Evolutionary conservation across 805 yeast genomes (phyloP), one percentile per base, ranked within the genome.

Genomic region (Myxozyma kluyveri): DNA sequence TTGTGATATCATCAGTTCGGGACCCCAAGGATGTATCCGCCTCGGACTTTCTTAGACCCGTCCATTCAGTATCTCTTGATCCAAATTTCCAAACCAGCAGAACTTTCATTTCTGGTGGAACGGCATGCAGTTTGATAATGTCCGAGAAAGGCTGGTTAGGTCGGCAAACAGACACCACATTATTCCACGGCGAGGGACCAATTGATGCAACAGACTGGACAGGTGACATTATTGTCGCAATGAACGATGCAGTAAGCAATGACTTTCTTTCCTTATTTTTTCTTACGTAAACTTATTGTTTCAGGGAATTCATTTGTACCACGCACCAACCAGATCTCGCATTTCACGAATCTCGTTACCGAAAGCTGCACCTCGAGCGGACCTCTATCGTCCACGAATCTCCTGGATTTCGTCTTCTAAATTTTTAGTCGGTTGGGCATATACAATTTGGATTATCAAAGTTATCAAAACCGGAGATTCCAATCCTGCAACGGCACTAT

Each of bases 61-160:
- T 93, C 0, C 95, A 89, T 64, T 82, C 95, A 0, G 95, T 91
- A 2, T 86, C 88, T 0, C 67, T 93, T 4, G 93, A 86, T 60
- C 80, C 81, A 9, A 79, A 83, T 50, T 93, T 88, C 66, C 67
- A 65, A 37, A 75, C 74, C 7, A 75, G 82, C 0, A 78, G 80
- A 50, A 75, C 84, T 7, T 91, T 89, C 61, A 74, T 88, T 0
- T 83, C 90, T 29, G 97, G 98, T 2, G 97, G 97, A 0, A 88
- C 84, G 71, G 83, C 89, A 5, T 97, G 97, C 0, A 81, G 86
- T 42, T 83, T 93, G 0, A 69, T 86, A 0, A 70, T 82, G 42
- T 84, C 95, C 1, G 83, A 84, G 35, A 76, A 83, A 57, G 86
- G 86, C 61, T 91, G 99, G 99, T 71, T 93, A 4, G 95, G 95